phyloP scores from a whole-genome alignment of 2,329 filamentous ascomycete genomes.

The Fusarium nanum region DNA sequence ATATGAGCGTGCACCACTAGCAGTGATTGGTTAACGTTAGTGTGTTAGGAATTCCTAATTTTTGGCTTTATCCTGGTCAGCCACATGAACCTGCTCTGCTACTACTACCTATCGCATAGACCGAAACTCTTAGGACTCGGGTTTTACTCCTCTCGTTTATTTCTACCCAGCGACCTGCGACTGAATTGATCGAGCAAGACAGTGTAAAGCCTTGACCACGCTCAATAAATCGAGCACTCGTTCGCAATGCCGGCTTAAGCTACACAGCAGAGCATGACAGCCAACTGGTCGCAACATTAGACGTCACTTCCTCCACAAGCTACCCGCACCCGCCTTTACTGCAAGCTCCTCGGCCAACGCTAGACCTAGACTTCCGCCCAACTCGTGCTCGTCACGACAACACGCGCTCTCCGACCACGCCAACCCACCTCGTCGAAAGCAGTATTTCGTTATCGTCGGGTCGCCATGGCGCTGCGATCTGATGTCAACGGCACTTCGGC shows the following conservation, averaged over 20 bases:
- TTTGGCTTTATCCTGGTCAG: slow-evolving; percentile 43
- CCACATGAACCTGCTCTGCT: slow-evolving; percentile 14
- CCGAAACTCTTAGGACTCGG: slow-evolving; percentile 32
- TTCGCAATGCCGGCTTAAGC: slow-evolving; percentile 44
- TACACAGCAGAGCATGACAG: slow-evolving; percentile 42
- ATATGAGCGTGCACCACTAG: not conserved
- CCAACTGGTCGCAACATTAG: slow-evolving; percentile 42
- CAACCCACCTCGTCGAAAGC: slow-evolving; percentile 30
- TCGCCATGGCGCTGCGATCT: slow-evolving; percentile 51
- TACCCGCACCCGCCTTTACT: slow-evolving; percentile 30
- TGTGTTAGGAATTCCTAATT: slow-evolving; percentile 44
- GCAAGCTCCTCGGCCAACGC: slow-evolving; percentile 44
- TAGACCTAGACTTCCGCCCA: slow-evolving; percentile 39
- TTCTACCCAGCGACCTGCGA: not conserved
- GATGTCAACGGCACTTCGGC: slow-evolving; percentile 50
- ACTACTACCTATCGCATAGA: not conserved
- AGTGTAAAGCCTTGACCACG: not conserved
- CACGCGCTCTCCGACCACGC: slow-evolving; percentile 37
- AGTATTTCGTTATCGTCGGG: slow-evolving; percentile 39
- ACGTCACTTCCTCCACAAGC: slow-evolving; percentile 47
- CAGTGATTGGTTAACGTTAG: slow-evolving; percentile 2
- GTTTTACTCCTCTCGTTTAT: slow-evolving; percentile 26
- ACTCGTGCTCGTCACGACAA: slow-evolving; percentile 39
- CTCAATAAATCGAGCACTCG: slow-evolving; percentile 25
- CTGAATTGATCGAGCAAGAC: slow-evolving; percentile 6